phyloP scores from a whole-genome alignment of 1,284 basidiomycete genomes.

The Ceratobasidium sp. region DNA sequence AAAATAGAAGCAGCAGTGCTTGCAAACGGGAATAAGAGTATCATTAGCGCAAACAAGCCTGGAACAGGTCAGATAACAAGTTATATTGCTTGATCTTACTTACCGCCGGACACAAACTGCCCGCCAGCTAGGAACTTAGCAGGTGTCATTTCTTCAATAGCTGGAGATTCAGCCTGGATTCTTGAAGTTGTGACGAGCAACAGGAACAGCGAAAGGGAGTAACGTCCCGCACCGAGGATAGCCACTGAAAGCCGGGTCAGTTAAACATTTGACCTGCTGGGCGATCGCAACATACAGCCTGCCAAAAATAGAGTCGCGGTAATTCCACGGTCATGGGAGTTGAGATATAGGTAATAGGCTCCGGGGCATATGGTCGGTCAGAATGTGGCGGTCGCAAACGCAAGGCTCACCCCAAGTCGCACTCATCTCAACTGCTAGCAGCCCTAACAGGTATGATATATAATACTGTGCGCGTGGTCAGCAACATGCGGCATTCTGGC shows the following conservation, averaged over 20 bases:
- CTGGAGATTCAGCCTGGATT: slow-evolving; percentile 81
- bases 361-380: background rate
- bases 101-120: slow-evolving; percentile 95
- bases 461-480: slow-evolving; percentile 70
- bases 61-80: background rate
- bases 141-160: slow-evolving; percentile 80
- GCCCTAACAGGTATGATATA: slow-evolving; percentile 87
- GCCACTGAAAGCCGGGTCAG: no score
- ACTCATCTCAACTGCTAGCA: slow-evolving; percentile 93
- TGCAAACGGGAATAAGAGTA: slow-evolving; percentile 90
- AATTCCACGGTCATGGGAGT: slow-evolving; percentile 80
- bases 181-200: slow-evolving; percentile 90
- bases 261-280: background rate
- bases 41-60: slow-evolving; percentile 92
- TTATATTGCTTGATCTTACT: slow-evolving; percentile 43
- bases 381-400: background rate
- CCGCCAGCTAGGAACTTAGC: slow-evolving; percentile 77
- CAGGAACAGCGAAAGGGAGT: slow-evolving; percentile 94
- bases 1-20: slow-evolving; percentile 82
- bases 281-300: slow-evolving; percentile 62
- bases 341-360: slow-evolving; percentile 89
- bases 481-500: slow-evolving; percentile 10
- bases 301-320: slow-evolving; percentile 84
- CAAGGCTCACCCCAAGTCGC: slow-evolving; percentile 75
- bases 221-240: slow-evolving; percentile 91